Percentiles rank a stretch among this genome's conserved stretches.
Conservation (phyloP, 176 grass and related monocot genomes). For the Hyparrhenia diplandra region DNA sequence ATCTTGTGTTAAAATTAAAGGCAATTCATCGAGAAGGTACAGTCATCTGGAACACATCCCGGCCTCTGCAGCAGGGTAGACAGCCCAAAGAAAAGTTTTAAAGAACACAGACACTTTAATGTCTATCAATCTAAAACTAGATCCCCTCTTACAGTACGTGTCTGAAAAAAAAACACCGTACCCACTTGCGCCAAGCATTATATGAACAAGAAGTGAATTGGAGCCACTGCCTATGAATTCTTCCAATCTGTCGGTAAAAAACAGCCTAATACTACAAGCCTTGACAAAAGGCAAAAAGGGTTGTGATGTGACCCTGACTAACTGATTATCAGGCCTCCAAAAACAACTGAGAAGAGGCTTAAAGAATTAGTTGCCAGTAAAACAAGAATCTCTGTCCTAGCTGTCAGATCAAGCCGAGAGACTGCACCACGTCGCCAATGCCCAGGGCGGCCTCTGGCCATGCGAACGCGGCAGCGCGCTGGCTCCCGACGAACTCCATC, state of each 20-base stretch:
- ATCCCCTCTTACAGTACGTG: no score
- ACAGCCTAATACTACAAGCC: neutral
- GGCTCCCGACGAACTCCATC: constrained; percentile 14
- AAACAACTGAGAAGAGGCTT: neutral
- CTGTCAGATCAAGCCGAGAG: constrained; percentile 19
- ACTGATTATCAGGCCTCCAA: neutral
- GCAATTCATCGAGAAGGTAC: no score
- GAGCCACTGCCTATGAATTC: neutral
- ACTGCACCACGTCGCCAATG: constrained; percentile 31
- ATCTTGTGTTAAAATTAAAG: no score
- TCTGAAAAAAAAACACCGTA: neutral
- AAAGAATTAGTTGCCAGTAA: neutral
- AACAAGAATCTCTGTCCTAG: neutral
- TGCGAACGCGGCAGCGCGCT: neutral
- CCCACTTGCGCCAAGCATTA: neutral
- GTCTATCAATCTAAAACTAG: neutral
- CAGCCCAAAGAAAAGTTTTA: neutral
- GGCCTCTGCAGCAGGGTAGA: no score
- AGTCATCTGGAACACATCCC: no score
- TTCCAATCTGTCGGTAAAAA: neutral
- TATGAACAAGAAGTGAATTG: neutral
- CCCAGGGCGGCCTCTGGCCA: constrained; percentile 40
- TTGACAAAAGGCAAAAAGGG: neutral
- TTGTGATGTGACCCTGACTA: neutral
- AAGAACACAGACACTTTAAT: neutral